Evolutionary conservation across 192 early-diverging fungal genomes (phyloP).

Genomic region (Entomortierella chlamydospora): DNA sequence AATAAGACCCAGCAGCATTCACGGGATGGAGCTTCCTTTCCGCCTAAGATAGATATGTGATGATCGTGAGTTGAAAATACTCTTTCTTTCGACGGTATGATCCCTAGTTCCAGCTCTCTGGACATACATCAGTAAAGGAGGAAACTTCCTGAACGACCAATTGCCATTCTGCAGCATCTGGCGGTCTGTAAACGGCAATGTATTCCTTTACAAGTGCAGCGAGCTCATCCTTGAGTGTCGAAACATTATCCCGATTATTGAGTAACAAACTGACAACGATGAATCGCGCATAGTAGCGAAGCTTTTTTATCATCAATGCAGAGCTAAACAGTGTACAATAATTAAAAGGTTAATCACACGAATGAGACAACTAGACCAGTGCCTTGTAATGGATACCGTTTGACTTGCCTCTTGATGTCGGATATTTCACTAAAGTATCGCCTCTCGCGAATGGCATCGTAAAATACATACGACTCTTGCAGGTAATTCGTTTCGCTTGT

Average conservation of each 20-base stretch:
- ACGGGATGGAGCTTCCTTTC: slow-evolving; percentile 83
- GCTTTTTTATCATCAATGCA: slow-evolving; percentile 94
- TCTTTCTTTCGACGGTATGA: background rate
- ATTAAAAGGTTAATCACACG: too few species aligned
- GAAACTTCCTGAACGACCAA: slow-evolving; percentile 80
- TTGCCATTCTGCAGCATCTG: slow-evolving; percentile 93
- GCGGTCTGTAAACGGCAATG: slow-evolving; percentile 84
- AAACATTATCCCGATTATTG: slow-evolving; percentile 84
- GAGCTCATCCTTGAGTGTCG: slow-evolving; percentile 87
- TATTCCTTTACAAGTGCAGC: slow-evolving; percentile 90
- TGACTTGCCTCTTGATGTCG: slow-evolving; percentile 88
- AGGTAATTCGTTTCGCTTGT: slow-evolving; percentile 98
- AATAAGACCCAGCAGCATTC: slow-evolving; percentile 58
- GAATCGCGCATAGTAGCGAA: slow-evolving; percentile 97
- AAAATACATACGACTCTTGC: slow-evolving; percentile 94
- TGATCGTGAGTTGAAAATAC: background rate
- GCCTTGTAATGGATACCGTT: too few species aligned
- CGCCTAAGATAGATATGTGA: slow-evolving; percentile 56
- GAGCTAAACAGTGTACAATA: too few species aligned
- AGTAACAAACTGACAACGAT: slow-evolving; percentile 94
- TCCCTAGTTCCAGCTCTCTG: background rate
- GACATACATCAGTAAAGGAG: slow-evolving; percentile 85
- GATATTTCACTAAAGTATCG: slow-evolving; percentile 96
- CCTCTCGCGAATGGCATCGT: slow-evolving; percentile 94
- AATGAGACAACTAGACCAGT: too few species aligned